A percentile compares a stretch with the other conserved stretches of the same genome.
phyloP scores from a whole-genome alignment of 2,329 filamentous ascomycete genomes.

The Neonectria coccinea region DNA sequence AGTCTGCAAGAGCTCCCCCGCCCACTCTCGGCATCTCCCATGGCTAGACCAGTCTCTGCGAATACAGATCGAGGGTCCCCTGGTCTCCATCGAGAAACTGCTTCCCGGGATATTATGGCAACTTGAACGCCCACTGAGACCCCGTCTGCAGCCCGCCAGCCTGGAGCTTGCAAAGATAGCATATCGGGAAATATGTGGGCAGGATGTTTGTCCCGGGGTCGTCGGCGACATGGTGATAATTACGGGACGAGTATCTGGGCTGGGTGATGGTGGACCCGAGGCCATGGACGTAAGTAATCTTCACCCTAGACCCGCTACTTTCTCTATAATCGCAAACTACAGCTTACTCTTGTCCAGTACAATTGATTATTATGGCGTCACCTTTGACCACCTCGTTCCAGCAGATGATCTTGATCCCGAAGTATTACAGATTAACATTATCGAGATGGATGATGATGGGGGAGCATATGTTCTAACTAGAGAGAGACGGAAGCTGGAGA shows the following conservation, averaged over 20 bases:
- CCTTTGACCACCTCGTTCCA: no score
- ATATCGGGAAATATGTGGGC: slow-evolving; percentile 30
- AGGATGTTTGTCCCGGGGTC: slow-evolving; percentile 1
- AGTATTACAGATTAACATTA: no score
- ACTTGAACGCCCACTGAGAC: neutral
- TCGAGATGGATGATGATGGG: no score
- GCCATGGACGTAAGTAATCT: slow-evolving; percentile 3
- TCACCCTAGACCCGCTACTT: no score
- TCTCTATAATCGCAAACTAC: no score
- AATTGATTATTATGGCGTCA: no score
- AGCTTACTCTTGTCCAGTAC: no score
- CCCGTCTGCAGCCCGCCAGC: slow-evolving; percentile 35
- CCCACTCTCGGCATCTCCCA: slow-evolving; percentile 33
- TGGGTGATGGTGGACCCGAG: slow-evolving; percentile 15
- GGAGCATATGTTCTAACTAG: no score
- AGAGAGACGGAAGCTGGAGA: no score
- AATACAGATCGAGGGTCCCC: slow-evolving; percentile 41
- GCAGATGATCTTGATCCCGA: no score
- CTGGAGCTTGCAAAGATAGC: slow-evolving; percentile 32
- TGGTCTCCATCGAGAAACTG: slow-evolving; percentile 33
- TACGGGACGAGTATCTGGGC: slow-evolving; percentile 38
- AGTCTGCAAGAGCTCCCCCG: slow-evolving; percentile 28
- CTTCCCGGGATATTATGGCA: slow-evolving; percentile 30
- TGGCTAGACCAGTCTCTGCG: slow-evolving; percentile 31
- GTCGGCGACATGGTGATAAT: slow-evolving; percentile 30